Percentiles rank a stretch among this genome's conserved stretches.
phyloP scores from a whole-genome alignment of 805 yeast species.

The Saturnispora galanensis region DNA sequence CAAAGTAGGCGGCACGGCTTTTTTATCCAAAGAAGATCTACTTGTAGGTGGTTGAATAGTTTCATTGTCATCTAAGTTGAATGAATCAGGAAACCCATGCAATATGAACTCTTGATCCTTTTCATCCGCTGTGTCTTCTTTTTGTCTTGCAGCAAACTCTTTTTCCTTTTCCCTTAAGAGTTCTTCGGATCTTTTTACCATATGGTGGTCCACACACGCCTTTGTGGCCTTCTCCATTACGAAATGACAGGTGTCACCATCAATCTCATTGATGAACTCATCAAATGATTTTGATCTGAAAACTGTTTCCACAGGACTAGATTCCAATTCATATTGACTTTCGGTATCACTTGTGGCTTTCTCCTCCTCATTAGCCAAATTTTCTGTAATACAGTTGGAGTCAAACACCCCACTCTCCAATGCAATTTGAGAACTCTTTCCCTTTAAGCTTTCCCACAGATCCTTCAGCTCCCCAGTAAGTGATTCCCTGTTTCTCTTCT shows the following conservation, averaged over 20 bases:
- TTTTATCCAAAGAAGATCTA: background rate
- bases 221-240: background rate
- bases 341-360: background rate
- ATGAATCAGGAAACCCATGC: slow-evolving; percentile 6
- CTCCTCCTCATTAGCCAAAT: background rate
- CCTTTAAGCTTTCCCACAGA: background rate
- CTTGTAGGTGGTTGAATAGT: background rate
- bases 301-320: slow-evolving; percentile 9
- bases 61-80: slow-evolving; percentile 2
- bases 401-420: background rate
- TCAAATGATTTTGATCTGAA: slow-evolving; percentile 11
- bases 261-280: background rate
- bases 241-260: background rate
- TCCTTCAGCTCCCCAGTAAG: background rate
- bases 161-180: background rate
- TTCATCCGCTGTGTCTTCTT: background rate
- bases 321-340: slow-evolving; percentile 9
- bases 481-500: background rate
- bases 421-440: background rate
- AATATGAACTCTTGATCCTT: slow-evolving; percentile 5
- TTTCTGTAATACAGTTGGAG: no score
- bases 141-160: background rate
- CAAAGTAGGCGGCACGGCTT: background rate
- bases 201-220: background rate
- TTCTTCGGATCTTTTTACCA: background rate